A percentile compares a stretch with the other conserved stretches of the same genome.
These are phyloP conservation scores for Trypanosoma mega DNA, from an alignment of 208 protist genomes.

Conservation along the genomic window DNA sequence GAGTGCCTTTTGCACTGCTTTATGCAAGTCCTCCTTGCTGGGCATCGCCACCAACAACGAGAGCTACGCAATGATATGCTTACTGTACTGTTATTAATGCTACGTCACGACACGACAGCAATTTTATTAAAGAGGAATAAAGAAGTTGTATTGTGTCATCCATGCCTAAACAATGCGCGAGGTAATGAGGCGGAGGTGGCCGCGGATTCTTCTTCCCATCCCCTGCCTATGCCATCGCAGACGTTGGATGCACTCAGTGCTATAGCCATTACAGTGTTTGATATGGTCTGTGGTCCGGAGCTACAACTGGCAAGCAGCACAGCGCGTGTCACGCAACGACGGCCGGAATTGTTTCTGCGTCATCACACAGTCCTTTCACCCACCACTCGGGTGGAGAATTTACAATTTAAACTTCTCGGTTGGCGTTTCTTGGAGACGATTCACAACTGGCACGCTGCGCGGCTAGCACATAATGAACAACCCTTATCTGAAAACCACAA, in stretches of 20 bases:
- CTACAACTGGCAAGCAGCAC: constrained; percentile 28
- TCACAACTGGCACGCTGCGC: constrained; percentile 60
- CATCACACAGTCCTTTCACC: constrained; percentile 61
- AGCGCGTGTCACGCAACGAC: constrained; percentile 1
- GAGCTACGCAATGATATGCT: constrained; percentile 73
- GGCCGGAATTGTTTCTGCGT: constrained; percentile 35
- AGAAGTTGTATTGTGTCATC: no score
- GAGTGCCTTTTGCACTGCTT: constrained; percentile 56
- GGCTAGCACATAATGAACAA: constrained; percentile 19
- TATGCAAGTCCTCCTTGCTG: constrained; percentile 51
- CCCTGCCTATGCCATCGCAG: constrained; percentile 21
- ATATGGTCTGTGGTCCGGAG: constrained; percentile 68
- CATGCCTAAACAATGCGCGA: no score
- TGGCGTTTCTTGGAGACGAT: constrained; percentile 74
- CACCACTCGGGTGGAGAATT: constrained; percentile 43
- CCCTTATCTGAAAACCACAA: constrained; percentile 6
- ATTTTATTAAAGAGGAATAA: constrained; percentile 14
- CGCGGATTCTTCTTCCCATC: neutral
- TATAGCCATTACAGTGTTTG: constrained; percentile 57
- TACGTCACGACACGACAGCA: constrained; percentile 31
- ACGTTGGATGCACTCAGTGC: constrained; percentile 64
- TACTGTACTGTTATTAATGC: constrained; percentile 41
- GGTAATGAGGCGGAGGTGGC: no score
- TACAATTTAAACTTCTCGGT: constrained; percentile 75
- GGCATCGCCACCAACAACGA: constrained; percentile 47